A percentile compares a stretch with the other conserved stretches of the same genome.
phyloP scores from a whole-genome alignment of 768 basidiomycete species.

The Phaffia australis region DNA sequence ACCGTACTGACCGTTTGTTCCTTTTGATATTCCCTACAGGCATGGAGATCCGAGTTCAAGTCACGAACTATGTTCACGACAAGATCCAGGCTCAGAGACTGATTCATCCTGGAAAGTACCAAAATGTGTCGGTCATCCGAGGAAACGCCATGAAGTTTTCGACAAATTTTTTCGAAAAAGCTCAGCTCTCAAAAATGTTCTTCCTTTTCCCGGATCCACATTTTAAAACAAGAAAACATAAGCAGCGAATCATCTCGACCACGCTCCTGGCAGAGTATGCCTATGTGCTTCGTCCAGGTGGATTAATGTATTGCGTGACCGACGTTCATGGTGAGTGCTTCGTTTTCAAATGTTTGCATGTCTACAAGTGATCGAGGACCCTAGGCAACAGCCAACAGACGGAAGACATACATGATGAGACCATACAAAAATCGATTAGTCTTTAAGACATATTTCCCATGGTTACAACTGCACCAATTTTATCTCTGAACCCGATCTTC shows the following conservation, averaged over 20 bases:
- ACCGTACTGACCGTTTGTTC: not conserved
- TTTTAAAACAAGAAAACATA: conserved; percentile 96
- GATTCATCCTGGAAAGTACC: conserved; percentile 34
- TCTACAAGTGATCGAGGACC: not conserved
- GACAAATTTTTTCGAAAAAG: conserved; percentile 86
- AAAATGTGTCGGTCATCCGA: conserved; percentile 81
- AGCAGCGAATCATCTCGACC: conserved; percentile 94
- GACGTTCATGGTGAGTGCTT: conserved; percentile 54
- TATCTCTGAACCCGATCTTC: conserved; percentile 3
- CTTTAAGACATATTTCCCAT: conserved; percentile 7
- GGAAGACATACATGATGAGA: conserved; percentile 7
- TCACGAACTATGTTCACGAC: conserved; percentile 90
- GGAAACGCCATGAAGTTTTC: conserved; percentile 99
- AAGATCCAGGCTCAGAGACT: conserved; percentile 86
- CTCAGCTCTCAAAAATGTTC: conserved; percentile 72
- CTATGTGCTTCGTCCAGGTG: conserved; percentile 81
- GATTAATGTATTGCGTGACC: conserved; percentile 93
- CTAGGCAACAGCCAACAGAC: not conserved
- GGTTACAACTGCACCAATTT: not conserved
- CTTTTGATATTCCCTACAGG: conserved; percentile 44
- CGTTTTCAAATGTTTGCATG: not conserved
- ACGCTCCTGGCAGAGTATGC: conserved; percentile 97
- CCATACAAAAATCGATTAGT: conserved; percentile 11
- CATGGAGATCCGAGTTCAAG: conserved; percentile 93
- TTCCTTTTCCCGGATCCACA: conserved; percentile 99